Percentiles rank a stretch among this genome's conserved stretches.
These are phyloP conservation scores for Alternaria brassicae DNA, from an alignment of 2,329 filamentous ascomycete species.

Conservation along the genomic window DNA sequence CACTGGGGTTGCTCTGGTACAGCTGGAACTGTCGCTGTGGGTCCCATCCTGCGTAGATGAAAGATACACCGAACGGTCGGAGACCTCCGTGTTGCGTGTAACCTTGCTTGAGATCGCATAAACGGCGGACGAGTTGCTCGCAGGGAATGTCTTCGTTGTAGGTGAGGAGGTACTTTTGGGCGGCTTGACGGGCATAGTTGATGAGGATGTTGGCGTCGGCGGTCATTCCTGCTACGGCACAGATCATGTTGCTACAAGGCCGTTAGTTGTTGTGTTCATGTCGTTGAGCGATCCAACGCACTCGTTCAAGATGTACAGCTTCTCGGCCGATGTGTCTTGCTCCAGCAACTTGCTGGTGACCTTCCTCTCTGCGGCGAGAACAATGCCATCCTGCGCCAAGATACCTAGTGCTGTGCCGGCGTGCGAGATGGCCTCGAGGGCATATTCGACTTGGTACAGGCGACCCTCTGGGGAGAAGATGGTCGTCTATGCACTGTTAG, in stretches of 20 bases:
- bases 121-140: conserved; percentile 93
- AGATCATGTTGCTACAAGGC: conserved; percentile 92
- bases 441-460: conserved; percentile 99
- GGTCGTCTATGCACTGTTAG: conserved; percentile 73
- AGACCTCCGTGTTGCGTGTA: conserved; percentile 99
- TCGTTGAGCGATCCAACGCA: conserved; percentile 56
- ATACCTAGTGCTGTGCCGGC: conserved; percentile 97
- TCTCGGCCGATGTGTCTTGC: conserved; percentile 99
- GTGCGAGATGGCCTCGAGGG: conserved; percentile 97
- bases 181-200: conserved; percentile 97
- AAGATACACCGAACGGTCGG: conserved; percentile 95
- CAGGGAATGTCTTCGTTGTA: conserved; percentile 99
- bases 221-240: conserved; percentile 98
- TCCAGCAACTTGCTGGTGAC: conserved; percentile 99
- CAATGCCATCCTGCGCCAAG: conserved; percentile 96
- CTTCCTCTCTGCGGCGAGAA: conserved; percentile 96
- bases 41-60: conserved; percentile 99
- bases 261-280: conserved; percentile 7
- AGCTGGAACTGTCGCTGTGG: conserved; percentile 96
- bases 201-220: conserved; percentile 99
- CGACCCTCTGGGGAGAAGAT: conserved; percentile 99
- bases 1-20: conserved; percentile 97
- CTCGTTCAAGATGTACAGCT: conserved; percentile 99
- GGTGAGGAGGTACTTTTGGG: conserved; percentile 95
- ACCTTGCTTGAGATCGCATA: conserved; percentile 98